Evolutionary conservation across 345 rosid species (phyloP).

Genomic region (Garcia nutans): DNA sequence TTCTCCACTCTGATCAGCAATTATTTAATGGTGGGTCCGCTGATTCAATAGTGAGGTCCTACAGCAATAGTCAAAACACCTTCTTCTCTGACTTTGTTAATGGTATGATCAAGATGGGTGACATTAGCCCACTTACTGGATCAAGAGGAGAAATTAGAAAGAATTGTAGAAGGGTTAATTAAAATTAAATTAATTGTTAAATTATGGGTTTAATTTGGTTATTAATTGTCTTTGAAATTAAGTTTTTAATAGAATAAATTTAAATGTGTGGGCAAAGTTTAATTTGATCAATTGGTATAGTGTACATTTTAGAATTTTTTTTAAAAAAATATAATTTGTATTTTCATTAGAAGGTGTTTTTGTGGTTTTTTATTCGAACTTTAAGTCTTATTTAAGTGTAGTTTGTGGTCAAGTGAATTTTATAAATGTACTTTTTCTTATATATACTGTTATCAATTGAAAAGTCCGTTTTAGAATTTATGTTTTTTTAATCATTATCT

Average conservation of each 20-base stretch:
- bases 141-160: slow-evolving; percentile 42
- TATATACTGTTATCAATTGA: no score
- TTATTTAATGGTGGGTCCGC: slow-evolving; percentile 38
- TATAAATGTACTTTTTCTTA: no score
- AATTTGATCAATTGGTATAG: not conserved
- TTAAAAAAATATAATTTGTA: no score
- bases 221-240: not conserved
- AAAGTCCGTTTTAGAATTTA: no score
- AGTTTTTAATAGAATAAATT: not conserved
- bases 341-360: no score
- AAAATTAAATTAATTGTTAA: not conserved
- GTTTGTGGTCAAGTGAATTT: no score
- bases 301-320: not conserved
- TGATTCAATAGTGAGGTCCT: slow-evolving; percentile 31
- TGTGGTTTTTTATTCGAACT: not conserved
- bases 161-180: slow-evolving; percentile 40
- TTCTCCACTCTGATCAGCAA: slow-evolving; percentile 53
- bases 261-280: not conserved
- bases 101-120: slow-evolving; percentile 53
- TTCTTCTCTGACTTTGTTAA: slow-evolving; percentile 36
- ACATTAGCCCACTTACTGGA: slow-evolving; percentile 44
- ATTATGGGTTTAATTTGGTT: not conserved
- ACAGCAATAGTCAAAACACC: slow-evolving; percentile 14
- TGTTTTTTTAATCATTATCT: no score
- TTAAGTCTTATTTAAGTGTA: not conserved